Conservation (phyloP, 495 filamentous ascomycete species). For the Penicillium nucicola region DNA sequence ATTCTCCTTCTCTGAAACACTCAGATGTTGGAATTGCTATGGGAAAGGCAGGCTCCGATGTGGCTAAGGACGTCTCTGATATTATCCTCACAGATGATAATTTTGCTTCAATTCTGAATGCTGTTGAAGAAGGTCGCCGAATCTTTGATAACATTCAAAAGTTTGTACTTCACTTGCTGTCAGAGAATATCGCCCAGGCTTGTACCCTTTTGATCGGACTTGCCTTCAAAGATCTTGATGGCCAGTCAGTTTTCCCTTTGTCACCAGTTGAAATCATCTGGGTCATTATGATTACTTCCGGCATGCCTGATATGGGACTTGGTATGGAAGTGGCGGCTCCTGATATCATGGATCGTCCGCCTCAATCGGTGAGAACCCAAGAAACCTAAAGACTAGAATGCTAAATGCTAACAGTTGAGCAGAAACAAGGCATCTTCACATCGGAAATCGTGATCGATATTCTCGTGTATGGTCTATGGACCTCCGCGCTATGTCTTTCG, state of each 20-base stretch:
- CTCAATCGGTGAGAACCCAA: conserved; percentile 25
- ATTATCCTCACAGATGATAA: conserved; percentile 74
- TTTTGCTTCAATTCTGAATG: conserved; percentile 68
- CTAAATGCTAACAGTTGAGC: conserved; percentile 5
- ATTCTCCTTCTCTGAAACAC: conserved; percentile 86
- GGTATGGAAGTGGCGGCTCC: conserved; percentile 59
- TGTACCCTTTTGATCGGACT: conserved; percentile 58
- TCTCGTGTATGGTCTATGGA: conserved; percentile 59
- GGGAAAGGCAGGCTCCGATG: conserved; percentile 74
- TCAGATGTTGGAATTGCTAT: conserved; percentile 78
- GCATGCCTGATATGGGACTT: conserved; percentile 63
- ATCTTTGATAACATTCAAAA: conserved; percentile 70
- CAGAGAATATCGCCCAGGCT: conserved; percentile 64
- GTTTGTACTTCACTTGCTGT: conserved; percentile 61
- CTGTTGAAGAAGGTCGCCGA: conserved; percentile 61
- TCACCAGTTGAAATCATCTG: conserved; percentile 63
- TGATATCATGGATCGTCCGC: conserved; percentile 59
- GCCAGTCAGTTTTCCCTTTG: conserved; percentile 61
- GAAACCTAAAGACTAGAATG: too few species aligned
- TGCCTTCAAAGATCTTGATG: conserved; percentile 54
- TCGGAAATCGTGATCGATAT: conserved; percentile 58
- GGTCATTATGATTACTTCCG: conserved; percentile 66
- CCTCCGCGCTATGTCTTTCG: conserved; percentile 54
- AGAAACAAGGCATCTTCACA: conserved; percentile 58
- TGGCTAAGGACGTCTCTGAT: conserved; percentile 71